phyloP scores from a whole-genome alignment of 129 eudicot species.

The Cynara cardunculus region DNA sequence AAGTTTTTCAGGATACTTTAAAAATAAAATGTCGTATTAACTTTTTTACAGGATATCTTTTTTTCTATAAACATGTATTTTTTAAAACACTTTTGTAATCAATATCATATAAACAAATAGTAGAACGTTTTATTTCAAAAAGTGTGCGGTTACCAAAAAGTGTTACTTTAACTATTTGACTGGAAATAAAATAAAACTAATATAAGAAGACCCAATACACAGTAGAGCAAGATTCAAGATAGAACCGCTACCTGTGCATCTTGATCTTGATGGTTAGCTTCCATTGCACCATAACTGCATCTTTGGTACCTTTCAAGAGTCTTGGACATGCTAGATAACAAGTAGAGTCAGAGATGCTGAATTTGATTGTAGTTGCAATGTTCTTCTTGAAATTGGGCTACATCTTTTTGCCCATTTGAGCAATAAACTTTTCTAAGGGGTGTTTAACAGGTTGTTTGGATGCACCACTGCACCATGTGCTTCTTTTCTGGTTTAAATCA shows the following conservation, averaged over 20 bases:
- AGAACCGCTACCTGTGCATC: slow-evolving; percentile 36
- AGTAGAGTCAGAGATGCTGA: not conserved
- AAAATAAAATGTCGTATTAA: not conserved
- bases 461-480: not conserved
- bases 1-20: not conserved
- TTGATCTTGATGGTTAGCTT: slow-evolving; percentile 25
- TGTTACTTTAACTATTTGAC: not conserved
- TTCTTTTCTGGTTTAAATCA: not conserved
- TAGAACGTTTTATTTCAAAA: not conserved
- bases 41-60: not conserved
- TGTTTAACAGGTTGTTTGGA: not conserved
- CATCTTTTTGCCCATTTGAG: not conserved
- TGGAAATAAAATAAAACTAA: not conserved
- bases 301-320: slow-evolving; percentile 51
- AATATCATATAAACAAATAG: not conserved
- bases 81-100: not conserved
- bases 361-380: not conserved
- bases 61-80: not conserved
- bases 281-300: slow-evolving; percentile 46
- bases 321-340: slow-evolving; percentile 38
- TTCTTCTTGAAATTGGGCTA: not conserved
- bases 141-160: not conserved
- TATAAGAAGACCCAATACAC: not conserved
- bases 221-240: not conserved
- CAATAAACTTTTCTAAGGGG: not conserved